Conservation (phyloP, 1,284 basidiomycete species). For the Pulveroboletus sp. region DNA sequence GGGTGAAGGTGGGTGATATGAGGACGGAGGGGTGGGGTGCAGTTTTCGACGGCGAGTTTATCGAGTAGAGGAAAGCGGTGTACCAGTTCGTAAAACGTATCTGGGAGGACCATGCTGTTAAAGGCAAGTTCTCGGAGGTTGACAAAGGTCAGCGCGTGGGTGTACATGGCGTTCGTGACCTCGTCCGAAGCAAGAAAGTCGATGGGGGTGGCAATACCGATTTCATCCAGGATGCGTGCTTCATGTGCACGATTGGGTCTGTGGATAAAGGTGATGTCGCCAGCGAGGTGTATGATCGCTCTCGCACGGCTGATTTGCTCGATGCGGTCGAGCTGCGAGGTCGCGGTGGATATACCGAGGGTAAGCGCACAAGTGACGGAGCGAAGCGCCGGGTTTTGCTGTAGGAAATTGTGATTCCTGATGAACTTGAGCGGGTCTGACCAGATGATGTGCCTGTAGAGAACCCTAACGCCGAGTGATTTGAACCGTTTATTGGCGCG, state of each 20-base stretch:
- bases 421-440: constrained; percentile 27
- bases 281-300: constrained; percentile 19
- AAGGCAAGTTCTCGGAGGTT: constrained; percentile 34
- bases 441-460: constrained; percentile 40
- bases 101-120: constrained; percentile 32
- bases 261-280: constrained; percentile 12
- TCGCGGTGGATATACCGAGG: constrained; percentile 26
- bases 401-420: constrained; percentile 15
- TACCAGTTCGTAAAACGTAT: constrained; percentile 32
- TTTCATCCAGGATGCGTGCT: constrained; percentile 25
- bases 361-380: constrained; percentile 21
- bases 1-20: constrained; percentile 23
- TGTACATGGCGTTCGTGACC: constrained; percentile 30
- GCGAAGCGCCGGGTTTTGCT: constrained; percentile 3
- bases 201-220: constrained; percentile 18
- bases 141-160: constrained; percentile 28
- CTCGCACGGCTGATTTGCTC: constrained; percentile 28
- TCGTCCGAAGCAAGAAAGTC: constrained; percentile 27
- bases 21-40: constrained; percentile 27
- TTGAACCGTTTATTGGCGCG: constrained; percentile 33
- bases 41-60: constrained; percentile 35
- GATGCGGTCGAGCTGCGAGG: constrained; percentile 19
- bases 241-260: constrained; percentile 22
- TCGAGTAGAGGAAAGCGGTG: constrained; percentile 35
- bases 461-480: constrained; percentile 28